Evolutionary conservation across 73 alveolate genomes (phyloP).

Genomic region (Durusdinium trenchii): DNA sequence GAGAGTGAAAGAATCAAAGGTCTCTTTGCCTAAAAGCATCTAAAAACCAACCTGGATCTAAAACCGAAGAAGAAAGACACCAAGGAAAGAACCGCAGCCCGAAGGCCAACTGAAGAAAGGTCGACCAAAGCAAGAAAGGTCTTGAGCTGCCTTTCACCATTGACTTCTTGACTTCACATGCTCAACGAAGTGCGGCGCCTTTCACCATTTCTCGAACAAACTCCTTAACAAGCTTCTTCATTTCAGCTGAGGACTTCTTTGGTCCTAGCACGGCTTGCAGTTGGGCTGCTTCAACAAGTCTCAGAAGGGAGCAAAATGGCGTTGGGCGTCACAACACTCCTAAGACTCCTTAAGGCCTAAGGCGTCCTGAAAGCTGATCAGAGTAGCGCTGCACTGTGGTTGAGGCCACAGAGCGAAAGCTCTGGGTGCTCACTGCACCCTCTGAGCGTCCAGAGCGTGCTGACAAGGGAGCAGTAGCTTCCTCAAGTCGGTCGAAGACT

Average conservation of each 20-base stretch:
- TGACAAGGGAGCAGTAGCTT: background rate
- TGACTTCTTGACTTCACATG: background rate
- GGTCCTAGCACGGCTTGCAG: constrained; percentile 41
- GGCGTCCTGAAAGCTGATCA: background rate
- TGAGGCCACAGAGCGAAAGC: constrained; percentile 45
- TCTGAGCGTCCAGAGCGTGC: constrained; percentile 49
- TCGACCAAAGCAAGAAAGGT: background rate
- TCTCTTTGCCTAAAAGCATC: no score
- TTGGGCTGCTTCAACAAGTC: background rate
- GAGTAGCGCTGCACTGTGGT: constrained; percentile 33
- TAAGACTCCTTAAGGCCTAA: background rate
- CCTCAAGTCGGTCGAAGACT: no score
- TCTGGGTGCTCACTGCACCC: constrained; percentile 29
- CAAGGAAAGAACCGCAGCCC: background rate
- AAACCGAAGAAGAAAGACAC: background rate
- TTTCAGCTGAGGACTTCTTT: constrained; percentile 94
- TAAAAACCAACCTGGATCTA: background rate
- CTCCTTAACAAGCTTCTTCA: constrained; percentile 64
- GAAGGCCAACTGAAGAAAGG: background rate
- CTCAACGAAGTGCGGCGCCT: background rate
- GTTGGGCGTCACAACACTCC: no score
- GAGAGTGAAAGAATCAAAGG: no score
- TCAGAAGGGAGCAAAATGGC: no score
- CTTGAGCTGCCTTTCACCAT: background rate
- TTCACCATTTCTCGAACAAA: constrained; percentile 82